These are phyloP conservation scores for Colletotrichum eleusines DNA, from an alignment of 2,329 filamentous ascomycete genomes.

Conservation along the genomic window DNA sequence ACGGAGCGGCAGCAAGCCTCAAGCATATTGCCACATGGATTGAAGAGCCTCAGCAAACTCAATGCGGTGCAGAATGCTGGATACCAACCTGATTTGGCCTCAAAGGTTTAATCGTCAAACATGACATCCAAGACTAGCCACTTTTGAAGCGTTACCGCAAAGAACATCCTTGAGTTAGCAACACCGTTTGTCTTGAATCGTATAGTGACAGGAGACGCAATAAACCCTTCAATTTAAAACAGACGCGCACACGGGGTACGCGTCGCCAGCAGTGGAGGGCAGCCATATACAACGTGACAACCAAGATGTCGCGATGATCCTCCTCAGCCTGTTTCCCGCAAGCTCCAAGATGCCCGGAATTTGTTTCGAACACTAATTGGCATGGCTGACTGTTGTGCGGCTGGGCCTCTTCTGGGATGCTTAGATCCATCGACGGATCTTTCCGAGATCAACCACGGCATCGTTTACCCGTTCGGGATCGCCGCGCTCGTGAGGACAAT, in stretches of 20 bases:
- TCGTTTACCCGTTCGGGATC: background rate
- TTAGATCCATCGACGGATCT: rapidly evolving
- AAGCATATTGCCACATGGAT: background rate
- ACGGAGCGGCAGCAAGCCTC: background rate
- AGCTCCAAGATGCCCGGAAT: too few relatives aligned
- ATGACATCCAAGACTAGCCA: background rate
- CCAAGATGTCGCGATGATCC: background rate
- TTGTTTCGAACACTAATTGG: background rate
- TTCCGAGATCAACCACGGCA: background rate
- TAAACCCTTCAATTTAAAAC: background rate
- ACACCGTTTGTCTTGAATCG: too few relatives aligned
- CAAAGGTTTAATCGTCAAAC: background rate
- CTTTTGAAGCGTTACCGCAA: background rate
- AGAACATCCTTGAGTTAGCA: background rate
- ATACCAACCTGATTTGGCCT: too few relatives aligned
- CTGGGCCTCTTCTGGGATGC: background rate
- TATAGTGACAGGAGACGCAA: background rate
- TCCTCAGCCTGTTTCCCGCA: background rate
- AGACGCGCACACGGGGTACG: too few relatives aligned
- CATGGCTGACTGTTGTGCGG: background rate
- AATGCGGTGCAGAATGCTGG: too few relatives aligned
- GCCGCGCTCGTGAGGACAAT: conserved; percentile 14
- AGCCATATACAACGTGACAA: rapidly evolving
- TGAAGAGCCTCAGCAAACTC: too few relatives aligned
- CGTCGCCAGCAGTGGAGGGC: too few relatives aligned